phyloP scores from a whole-genome alignment of 1,139 yeast species.

The Geotrichum klebahnii region DNA sequence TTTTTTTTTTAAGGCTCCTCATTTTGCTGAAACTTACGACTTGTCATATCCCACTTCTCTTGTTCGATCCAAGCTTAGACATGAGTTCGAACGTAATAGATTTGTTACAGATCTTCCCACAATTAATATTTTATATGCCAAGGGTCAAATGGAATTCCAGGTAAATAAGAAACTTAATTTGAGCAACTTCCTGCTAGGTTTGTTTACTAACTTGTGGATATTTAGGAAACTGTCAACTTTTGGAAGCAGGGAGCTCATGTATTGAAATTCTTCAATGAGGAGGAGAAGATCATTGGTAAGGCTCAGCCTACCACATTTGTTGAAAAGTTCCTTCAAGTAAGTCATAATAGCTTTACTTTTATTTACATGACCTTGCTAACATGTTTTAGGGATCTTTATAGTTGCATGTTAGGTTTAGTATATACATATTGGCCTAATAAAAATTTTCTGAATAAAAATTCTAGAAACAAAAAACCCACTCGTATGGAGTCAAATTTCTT shows the following conservation, averaged over 20 bases:
- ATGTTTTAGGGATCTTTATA: conserved; percentile 7
- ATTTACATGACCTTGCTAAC: conserved; percentile 8
- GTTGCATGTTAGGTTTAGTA: conserved; percentile 2
- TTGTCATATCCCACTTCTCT: conserved; percentile 78
- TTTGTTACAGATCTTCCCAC: conserved; percentile 63
- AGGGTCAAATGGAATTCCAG: conserved; percentile 89
- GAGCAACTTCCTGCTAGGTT: not conserved
- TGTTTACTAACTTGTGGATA: not conserved
- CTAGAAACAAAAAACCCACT: not conserved
- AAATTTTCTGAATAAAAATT: not conserved
- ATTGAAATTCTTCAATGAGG: conserved; percentile 72
- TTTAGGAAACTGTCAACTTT: conserved; percentile 66
- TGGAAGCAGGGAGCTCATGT: conserved; percentile 92
- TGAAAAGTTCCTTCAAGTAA: conserved; percentile 55
- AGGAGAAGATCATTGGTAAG: conserved; percentile 41
- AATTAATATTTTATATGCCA: conserved; percentile 64
- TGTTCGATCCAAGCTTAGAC: conserved; percentile 79
- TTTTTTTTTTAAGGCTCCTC: conserved; percentile 39
- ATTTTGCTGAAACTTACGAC: conserved; percentile 59
- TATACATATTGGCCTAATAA: not conserved
- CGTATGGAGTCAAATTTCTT: too few species aligned
- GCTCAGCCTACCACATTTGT: conserved; percentile 45
- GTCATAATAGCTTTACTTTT: conserved; percentile 1
- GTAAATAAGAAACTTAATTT: conserved; percentile 4
- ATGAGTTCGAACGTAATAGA: conserved; percentile 83